These are phyloP conservation scores for Polyplosphaeria fusca DNA, from an alignment of 495 filamentous ascomycete genomes.

Conservation along the genomic window DNA sequence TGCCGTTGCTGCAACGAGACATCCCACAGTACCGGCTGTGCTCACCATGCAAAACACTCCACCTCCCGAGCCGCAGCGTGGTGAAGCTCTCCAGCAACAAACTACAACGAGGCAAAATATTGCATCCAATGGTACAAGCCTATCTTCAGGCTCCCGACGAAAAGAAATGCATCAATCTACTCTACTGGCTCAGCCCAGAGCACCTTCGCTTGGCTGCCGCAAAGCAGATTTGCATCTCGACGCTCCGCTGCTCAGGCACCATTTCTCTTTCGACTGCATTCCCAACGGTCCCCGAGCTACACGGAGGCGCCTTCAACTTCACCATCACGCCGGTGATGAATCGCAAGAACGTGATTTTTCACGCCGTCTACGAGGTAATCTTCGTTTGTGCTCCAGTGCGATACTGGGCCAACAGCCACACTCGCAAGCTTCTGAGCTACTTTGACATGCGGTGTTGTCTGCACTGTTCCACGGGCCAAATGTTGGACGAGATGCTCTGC, in stretches of 20 bases:
- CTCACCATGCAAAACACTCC: constrained; percentile 12
- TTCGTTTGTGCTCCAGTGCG: neutral
- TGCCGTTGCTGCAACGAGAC: constrained; percentile 3
- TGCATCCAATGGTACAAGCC: too few relatives aligned
- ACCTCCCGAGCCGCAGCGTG: neutral
- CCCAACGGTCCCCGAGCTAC: neutral
- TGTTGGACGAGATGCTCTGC: constrained; percentile 10
- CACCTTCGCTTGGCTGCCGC: too few relatives aligned
- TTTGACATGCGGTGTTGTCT: constrained; percentile 16
- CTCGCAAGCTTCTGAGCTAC: neutral
- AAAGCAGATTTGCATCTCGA: constrained; percentile 1
- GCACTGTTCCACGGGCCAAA: constrained; percentile 7
- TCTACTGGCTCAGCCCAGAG: too few relatives aligned
- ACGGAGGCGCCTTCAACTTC: neutral
- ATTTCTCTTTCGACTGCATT: neutral
- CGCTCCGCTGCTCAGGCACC: constrained; percentile 3
- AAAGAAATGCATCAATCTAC: too few relatives aligned
- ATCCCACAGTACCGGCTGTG: constrained; percentile 5
- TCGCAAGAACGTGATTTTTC: constrained; percentile 7
- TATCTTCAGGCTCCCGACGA: too few relatives aligned
- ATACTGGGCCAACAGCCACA: neutral
- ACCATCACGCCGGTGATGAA: neutral
- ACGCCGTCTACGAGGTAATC: neutral
- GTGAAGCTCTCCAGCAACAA: too few relatives aligned
- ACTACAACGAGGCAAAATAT: too few relatives aligned